These are phyloP conservation scores for Pseudohyphozyma bogoriensis DNA, from an alignment of 768 basidiomycete genomes.

Conservation along the genomic window DNA sequence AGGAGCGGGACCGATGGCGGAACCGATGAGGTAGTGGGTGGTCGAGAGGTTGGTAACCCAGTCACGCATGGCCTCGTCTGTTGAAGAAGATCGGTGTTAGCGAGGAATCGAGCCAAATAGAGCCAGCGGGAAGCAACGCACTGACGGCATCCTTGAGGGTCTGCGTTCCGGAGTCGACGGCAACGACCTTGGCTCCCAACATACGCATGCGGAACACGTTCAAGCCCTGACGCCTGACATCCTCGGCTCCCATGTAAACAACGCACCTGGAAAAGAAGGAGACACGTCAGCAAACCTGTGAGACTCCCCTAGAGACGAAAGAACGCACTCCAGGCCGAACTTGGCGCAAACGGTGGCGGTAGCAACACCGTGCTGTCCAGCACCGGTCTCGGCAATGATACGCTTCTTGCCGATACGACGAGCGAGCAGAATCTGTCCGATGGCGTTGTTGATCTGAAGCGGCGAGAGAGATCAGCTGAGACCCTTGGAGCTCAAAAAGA, in stretches of 20 bases:
- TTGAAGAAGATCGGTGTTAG: not conserved
- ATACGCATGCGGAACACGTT: slow-evolving; percentile 98
- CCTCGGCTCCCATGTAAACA: slow-evolving; percentile 97
- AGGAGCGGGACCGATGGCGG: slow-evolving; percentile 93
- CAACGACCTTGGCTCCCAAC: slow-evolving; percentile 90
- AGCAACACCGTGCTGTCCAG: slow-evolving; percentile 97
- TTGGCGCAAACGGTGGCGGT: slow-evolving; percentile 97
- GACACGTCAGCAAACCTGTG: not conserved
- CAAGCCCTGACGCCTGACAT: slow-evolving; percentile 86
- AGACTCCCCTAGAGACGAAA: too few species aligned
- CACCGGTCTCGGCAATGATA: slow-evolving; percentile 98
- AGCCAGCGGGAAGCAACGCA: slow-evolving; percentile 1
- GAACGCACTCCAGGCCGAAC: slow-evolving; percentile 63
- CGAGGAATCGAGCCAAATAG: not conserved
- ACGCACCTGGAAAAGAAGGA: slow-evolving; percentile 46
- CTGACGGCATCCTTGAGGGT: slow-evolving; percentile 95
- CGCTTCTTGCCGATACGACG: slow-evolving; percentile 84
- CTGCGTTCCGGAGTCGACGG: slow-evolving; percentile 83
- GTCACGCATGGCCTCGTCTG: slow-evolving; percentile 85
- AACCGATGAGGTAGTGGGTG: slow-evolving; percentile 95
- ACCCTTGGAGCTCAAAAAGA: not conserved
- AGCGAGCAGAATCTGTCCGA: slow-evolving; percentile 93
- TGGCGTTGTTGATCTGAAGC: slow-evolving; percentile 77
- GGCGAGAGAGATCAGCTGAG: not conserved
- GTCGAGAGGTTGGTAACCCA: slow-evolving; percentile 93